Conservation (phyloP, 805 yeast species). For the Cyberlindnera subsufficiens region DNA sequence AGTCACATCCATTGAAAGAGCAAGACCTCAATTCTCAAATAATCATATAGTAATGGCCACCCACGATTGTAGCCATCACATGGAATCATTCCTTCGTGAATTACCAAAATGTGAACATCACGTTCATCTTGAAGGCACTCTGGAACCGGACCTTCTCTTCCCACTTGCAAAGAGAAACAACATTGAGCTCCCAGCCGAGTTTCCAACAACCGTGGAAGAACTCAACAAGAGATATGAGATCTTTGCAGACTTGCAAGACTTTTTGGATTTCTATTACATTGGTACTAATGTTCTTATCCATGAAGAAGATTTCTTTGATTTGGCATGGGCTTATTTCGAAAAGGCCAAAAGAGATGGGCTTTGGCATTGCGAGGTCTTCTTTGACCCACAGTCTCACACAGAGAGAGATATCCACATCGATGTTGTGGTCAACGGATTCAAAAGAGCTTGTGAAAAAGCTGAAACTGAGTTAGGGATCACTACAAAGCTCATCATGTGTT, state of each 20-base stretch:
- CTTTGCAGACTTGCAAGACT: constrained; percentile 70
- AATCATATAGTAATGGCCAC: constrained; percentile 11
- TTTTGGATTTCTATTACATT: constrained; percentile 70
- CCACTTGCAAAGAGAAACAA: constrained; percentile 62
- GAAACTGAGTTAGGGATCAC: constrained; percentile 53
- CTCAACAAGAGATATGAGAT: constrained; percentile 52
- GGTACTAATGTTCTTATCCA: constrained; percentile 71
- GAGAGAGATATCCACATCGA: constrained; percentile 59
- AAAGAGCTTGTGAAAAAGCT: constrained; percentile 63
- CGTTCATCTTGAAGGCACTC: constrained; percentile 77
- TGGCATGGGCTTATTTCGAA: constrained; percentile 68
- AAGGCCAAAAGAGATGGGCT: constrained; percentile 56
- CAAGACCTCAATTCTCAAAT: neutral
- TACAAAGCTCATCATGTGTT: constrained; percentile 73
- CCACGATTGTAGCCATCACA: constrained; percentile 29
- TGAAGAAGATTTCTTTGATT: constrained; percentile 69
- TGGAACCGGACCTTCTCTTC: constrained; percentile 70
- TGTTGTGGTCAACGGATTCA: constrained; percentile 57
- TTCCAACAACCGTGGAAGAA: constrained; percentile 55
- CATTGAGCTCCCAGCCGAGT: constrained; percentile 52
- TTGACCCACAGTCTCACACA: constrained; percentile 82
- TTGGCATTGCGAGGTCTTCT: constrained; percentile 69
- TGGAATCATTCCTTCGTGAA: constrained; percentile 52
- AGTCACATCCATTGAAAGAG: neutral
- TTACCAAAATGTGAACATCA: constrained; percentile 88